Percentiles rank a stretch among this genome's conserved stretches.
Conservation (phyloP, 805 yeast species). For the Candida namnaoensis region DNA sequence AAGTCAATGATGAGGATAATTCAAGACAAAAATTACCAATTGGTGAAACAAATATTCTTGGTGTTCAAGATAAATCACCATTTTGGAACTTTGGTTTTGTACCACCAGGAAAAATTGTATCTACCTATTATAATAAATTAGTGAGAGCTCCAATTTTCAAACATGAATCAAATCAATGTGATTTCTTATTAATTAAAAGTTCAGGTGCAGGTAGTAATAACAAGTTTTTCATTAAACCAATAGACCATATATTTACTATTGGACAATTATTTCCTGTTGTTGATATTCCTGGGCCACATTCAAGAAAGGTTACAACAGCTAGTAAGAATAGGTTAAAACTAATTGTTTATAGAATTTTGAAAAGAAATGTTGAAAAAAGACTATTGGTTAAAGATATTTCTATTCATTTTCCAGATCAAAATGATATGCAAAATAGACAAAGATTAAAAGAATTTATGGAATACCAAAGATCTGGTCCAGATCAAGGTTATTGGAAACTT, state of each 20-base stretch:
- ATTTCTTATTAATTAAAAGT: slow-evolving; percentile 72
- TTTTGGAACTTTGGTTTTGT: slow-evolving; percentile 98
- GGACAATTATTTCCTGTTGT: slow-evolving; percentile 92
- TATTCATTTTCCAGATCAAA: slow-evolving; percentile 91
- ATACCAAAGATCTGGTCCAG: slow-evolving; percentile 87
- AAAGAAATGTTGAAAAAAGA: slow-evolving; percentile 63
- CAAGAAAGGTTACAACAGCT: slow-evolving; percentile 90
- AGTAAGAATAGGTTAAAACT: slow-evolving; percentile 85
- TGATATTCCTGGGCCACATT: slow-evolving; percentile 96
- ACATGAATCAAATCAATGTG: slow-evolving; percentile 73
- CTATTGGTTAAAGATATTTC: slow-evolving; percentile 82
- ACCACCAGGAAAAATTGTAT: slow-evolving; percentile 88
- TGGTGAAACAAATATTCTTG: slow-evolving; percentile 93
- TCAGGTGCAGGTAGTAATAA: slow-evolving; percentile 69
- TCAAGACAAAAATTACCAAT: slow-evolving; percentile 79
- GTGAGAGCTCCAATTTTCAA: slow-evolving; percentile 86
- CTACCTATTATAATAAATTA: slow-evolving; percentile 88
- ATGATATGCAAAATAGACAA: slow-evolving; percentile 95
- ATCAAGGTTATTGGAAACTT: slow-evolving; percentile 92
- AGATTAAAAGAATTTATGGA: slow-evolving; percentile 96
- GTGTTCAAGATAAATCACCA: slow-evolving; percentile 94
- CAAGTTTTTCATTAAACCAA: slow-evolving; percentile 56
- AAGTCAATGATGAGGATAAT: slow-evolving; percentile 69
- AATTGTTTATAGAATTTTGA: slow-evolving; percentile 85
- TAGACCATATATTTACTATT: slow-evolving; percentile 72